Percentiles rank a stretch among this genome's conserved stretches.
Evolutionary conservation across 1,284 basidiomycete species (phyloP).

Genomic region (Puccinia coronata): DNA sequence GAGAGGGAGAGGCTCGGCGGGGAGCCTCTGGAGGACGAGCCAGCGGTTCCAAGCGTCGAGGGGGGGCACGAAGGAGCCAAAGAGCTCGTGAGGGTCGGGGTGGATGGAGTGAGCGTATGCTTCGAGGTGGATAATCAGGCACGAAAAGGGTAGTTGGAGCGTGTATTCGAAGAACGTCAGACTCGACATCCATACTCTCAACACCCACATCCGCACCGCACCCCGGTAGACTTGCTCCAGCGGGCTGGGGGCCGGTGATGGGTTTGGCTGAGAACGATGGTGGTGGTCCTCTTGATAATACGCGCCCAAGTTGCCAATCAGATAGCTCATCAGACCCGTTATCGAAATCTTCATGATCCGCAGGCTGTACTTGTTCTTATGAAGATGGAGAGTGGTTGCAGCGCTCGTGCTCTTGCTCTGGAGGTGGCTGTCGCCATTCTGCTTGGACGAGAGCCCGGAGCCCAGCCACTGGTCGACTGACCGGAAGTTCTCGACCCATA

Average conservation of each 20-base stretch:
- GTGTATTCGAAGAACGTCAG: slow-evolving; percentile 18
- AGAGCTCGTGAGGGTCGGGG: background rate
- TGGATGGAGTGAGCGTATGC: background rate
- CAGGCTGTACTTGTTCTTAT: background rate
- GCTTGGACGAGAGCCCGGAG: background rate
- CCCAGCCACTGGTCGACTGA: background rate
- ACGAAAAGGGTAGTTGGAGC: background rate
- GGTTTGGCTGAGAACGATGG: background rate
- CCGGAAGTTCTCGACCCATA: background rate
- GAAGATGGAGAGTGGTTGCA: background rate
- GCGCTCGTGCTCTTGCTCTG: background rate
- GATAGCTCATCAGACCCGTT: slow-evolving; percentile 20
- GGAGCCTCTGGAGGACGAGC: background rate
- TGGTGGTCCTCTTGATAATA: background rate
- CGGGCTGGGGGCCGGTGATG: background rate
- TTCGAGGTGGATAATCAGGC: background rate
- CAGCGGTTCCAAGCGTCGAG: background rate
- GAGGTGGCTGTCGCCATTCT: background rate
- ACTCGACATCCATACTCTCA: slow-evolving; percentile 17
- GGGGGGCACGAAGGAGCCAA: background rate
- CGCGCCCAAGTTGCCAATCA: background rate
- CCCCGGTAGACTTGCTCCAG: background rate
- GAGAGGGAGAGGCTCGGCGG: background rate
- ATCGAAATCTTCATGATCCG: background rate
- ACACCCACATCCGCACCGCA: background rate